phyloP scores from a whole-genome alignment of 768 basidiomycete species.

The Lactifluus subvellereus region DNA sequence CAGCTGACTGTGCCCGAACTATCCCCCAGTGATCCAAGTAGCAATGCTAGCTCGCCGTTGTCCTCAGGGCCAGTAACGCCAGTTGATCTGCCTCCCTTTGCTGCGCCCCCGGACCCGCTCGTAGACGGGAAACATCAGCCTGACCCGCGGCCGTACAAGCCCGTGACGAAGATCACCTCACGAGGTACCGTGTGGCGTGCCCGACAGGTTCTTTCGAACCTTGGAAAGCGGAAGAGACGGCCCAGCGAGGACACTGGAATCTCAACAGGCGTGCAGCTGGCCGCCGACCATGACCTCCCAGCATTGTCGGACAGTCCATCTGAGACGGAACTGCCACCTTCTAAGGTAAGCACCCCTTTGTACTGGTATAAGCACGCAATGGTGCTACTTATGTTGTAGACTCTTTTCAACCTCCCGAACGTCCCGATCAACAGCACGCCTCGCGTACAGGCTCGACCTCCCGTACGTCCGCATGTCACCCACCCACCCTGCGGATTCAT shows the following conservation, averaged over 20 bases:
- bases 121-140: conserved; percentile 17
- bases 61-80: conserved; percentile 10
- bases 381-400: background rate
- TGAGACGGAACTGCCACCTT: background rate
- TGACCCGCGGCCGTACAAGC: conserved; percentile 8
- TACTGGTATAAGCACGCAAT: too few relatives aligned
- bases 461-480: background rate
- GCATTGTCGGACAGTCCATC: background rate
- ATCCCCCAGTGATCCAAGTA: conserved; percentile 10
- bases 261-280: conserved; percentile 7
- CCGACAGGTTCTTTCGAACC: conserved; percentile 3
- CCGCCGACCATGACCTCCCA: background rate
- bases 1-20: conserved; percentile 11
- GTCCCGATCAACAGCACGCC: conserved; percentile 6
- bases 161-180: background rate
- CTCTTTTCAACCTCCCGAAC: conserved; percentile 13
- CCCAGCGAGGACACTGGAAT: background rate
- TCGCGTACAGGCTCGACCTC: background rate
- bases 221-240: conserved; percentile 16
- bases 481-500: too few relatives aligned
- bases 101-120: background rate
- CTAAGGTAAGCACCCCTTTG: background rate
- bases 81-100: background rate
- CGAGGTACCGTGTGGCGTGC: conserved; percentile 14
- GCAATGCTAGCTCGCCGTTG: conserved; percentile 10